Conservation (phyloP, 1,284 basidiomycete species). For the Moniliella sp. region DNA sequence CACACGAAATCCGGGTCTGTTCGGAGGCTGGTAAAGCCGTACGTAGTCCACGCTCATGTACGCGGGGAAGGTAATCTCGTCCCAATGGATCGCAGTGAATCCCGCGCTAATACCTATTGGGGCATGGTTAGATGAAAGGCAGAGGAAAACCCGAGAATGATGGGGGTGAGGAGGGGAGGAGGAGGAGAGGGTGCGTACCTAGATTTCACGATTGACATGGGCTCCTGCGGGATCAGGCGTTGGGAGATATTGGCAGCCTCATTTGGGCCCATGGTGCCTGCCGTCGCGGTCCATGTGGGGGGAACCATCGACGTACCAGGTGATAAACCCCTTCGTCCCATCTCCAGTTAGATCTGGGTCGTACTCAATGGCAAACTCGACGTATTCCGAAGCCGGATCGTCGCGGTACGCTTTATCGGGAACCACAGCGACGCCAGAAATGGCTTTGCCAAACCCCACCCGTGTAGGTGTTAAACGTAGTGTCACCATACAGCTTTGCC, state of each 20-base stretch:
- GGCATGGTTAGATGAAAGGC: no score
- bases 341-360: constrained; percentile 18
- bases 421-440: constrained; percentile 19
- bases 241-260: constrained; percentile 11
- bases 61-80: constrained; percentile 34
- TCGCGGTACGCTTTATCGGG: constrained; percentile 18
- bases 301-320: constrained; percentile 7
- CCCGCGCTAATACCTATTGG: no score
- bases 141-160: no score
- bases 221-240: constrained; percentile 14
- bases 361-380: constrained; percentile 28
- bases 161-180: no score
- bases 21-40: constrained; percentile 21
- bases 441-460: constrained; percentile 25
- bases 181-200: constrained; percentile 21
- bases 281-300: constrained; percentile 11
- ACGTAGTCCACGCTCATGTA: constrained; percentile 34
- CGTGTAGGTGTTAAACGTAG: constrained; percentile 23
- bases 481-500: no score
- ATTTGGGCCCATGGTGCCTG: constrained; percentile 8
- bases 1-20: constrained; percentile 9
- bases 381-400: constrained; percentile 6
- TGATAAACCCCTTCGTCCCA: constrained; percentile 12
- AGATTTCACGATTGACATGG: constrained; percentile 6
- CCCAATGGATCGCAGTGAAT: constrained; percentile 1